Conservation (phyloP, 169 alveolate genomes). For the Cytauxzoon felis region DNA sequence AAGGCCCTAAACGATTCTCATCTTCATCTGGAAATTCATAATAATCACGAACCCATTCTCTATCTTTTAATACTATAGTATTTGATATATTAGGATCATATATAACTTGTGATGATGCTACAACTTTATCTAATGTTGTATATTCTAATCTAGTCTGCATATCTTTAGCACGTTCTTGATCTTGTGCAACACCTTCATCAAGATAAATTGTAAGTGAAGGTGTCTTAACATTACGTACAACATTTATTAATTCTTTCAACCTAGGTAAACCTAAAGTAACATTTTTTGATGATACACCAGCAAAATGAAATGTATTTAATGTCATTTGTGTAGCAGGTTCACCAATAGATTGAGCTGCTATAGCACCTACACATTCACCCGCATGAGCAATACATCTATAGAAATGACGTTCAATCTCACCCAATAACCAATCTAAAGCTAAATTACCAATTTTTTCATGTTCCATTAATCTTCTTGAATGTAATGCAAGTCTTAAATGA, state of each 20-base stretch:
- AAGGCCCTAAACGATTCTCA: slow-evolving; percentile 83
- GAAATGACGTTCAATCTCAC: slow-evolving; percentile 94
- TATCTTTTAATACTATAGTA: slow-evolving; percentile 91
- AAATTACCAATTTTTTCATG: slow-evolving; percentile 89
- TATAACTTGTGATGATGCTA: slow-evolving; percentile 88
- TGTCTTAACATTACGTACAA: slow-evolving; percentile 96
- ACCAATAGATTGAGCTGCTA: slow-evolving; percentile 99
- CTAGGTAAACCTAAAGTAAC: slow-evolving; percentile 99
- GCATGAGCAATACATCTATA: slow-evolving; percentile 94
- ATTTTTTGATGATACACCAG: slow-evolving; percentile 99
- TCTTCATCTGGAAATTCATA: slow-evolving; percentile 93
- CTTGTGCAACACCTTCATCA: slow-evolving; percentile 81
- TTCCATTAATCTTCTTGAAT: slow-evolving; percentile 89
- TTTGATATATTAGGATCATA: slow-evolving; percentile 95
- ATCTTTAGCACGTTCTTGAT: slow-evolving; percentile 88
- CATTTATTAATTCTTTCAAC: slow-evolving; percentile 97
- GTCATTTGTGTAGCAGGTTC: slow-evolving; percentile 99
- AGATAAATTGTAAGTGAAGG: slow-evolving; percentile 94
- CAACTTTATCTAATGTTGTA: slow-evolving; percentile 91
- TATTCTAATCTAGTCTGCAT: slow-evolving; percentile 92
- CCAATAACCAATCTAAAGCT: slow-evolving; percentile 95
- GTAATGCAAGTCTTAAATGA: slow-evolving; percentile 89
- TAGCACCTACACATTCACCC: slow-evolving; percentile 99
- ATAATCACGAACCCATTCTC: slow-evolving; percentile 90
- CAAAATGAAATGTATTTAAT: slow-evolving; percentile 99